Evolutionary conservation across 2,329 filamentous ascomycete species (phyloP).

Genomic region (Xylaria hypoxylon): DNA sequence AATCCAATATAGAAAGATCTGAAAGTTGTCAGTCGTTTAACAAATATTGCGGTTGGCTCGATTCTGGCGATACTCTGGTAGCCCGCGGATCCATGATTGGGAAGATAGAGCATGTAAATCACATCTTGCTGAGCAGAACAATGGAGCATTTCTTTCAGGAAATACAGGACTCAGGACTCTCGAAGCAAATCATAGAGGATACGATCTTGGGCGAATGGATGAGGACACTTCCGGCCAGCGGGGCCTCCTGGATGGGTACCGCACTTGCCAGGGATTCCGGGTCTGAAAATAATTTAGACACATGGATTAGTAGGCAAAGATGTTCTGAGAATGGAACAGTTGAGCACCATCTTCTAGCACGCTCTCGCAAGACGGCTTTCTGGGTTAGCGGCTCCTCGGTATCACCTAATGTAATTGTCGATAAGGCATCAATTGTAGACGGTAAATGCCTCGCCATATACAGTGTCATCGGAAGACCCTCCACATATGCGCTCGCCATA

Average conservation of each 20-base stretch:
- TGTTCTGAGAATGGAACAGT: not conserved
- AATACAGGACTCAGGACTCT: not conserved
- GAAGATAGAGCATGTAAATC: not conserved
- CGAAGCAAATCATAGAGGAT: not conserved
- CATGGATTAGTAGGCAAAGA: too few relatives aligned
- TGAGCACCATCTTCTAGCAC: conserved; percentile 13
- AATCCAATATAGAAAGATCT: too few relatives aligned
- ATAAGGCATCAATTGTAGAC: conserved; percentile 17
- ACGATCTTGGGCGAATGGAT: not conserved
- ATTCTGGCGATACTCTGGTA: not conserved
- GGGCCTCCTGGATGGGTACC: too few relatives aligned
- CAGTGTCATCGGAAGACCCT: not conserved
- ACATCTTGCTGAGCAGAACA: too few relatives aligned
- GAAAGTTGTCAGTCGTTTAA: not conserved
- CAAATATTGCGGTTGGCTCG: not conserved
- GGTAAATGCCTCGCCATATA: conserved; percentile 11
- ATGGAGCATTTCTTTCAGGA: too few relatives aligned
- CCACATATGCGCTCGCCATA: not conserved
- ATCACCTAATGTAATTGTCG: not conserved
- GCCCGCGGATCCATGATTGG: conserved; percentile 2
- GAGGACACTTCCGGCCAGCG: too few relatives aligned
- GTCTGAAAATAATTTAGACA: too few relatives aligned
- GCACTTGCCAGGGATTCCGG: too few relatives aligned
- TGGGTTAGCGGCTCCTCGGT: not conserved
- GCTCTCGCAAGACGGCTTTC: conserved; percentile 1